Percentiles rank a stretch among this genome's conserved stretches.
Conservation (phyloP, 2,329 filamentous ascomycete species). For the Tolypocladium cylindrosporum region DNA sequence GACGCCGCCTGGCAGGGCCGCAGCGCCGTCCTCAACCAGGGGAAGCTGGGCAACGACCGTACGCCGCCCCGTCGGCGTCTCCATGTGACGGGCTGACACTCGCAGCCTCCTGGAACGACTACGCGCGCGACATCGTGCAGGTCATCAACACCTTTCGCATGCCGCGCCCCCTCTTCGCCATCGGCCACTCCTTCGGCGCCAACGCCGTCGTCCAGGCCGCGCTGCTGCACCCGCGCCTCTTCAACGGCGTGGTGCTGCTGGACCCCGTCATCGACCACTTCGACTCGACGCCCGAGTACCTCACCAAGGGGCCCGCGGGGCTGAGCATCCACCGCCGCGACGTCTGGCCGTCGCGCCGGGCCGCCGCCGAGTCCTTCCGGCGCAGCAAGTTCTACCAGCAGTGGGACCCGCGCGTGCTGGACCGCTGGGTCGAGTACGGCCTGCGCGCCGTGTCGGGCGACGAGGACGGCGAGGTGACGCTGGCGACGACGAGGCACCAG, state of each 20-base stretch:
- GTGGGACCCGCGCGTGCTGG: slow-evolving; percentile 76
- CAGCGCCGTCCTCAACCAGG: slow-evolving; percentile 69
- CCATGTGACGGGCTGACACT: background rate
- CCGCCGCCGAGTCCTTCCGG: slow-evolving; percentile 56
- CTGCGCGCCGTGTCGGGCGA: slow-evolving; percentile 49
- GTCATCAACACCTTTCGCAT: slow-evolving; percentile 76
- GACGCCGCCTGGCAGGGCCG: slow-evolving; percentile 80
- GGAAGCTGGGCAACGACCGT: slow-evolving; percentile 75
- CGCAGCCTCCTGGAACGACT: slow-evolving; percentile 74
- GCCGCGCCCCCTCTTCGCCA: slow-evolving; percentile 70
- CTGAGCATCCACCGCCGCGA: slow-evolving; percentile 67
- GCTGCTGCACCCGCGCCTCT: slow-evolving; percentile 70
- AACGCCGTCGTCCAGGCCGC: slow-evolving; percentile 62
- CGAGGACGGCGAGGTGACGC: slow-evolving; percentile 45
- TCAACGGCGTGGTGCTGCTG: slow-evolving; percentile 66
- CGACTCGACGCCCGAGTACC: slow-evolving; percentile 25
- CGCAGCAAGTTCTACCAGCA: slow-evolving; percentile 60
- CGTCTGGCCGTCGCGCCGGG: slow-evolving; percentile 66
- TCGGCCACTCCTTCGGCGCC: slow-evolving; percentile 87
- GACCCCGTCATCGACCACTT: slow-evolving; percentile 65
- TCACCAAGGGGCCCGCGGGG: slow-evolving; percentile 33
- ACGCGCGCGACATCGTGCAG: slow-evolving; percentile 73
- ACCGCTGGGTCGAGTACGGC: slow-evolving; percentile 52
- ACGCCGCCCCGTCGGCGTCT: slow-evolving; percentile 17
- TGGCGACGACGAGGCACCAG: slow-evolving; percentile 77